Conservation (phyloP, 202 grass and related monocot species). For the Musa balbisiana region DNA sequence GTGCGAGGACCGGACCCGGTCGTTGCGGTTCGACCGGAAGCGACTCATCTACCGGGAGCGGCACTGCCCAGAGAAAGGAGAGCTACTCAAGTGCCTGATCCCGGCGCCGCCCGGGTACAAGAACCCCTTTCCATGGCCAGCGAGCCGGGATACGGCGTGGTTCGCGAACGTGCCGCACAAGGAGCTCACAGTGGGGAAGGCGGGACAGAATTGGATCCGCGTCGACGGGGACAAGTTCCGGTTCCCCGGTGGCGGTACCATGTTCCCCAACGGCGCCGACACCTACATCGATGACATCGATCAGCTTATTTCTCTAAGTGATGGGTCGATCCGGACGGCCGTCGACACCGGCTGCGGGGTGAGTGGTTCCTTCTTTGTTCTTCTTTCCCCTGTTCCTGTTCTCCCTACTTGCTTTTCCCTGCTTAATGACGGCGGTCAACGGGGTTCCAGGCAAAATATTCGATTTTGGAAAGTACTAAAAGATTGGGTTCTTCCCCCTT, state of each 20-base stretch:
- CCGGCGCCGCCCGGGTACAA: conserved; percentile 62
- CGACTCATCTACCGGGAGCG: conserved; percentile 76
- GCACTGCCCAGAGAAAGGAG: conserved; percentile 51
- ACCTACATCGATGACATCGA: conserved; percentile 81
- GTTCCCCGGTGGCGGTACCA: conserved; percentile 86
- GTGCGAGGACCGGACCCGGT: conserved; percentile 79
- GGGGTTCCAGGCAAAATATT: neutral
- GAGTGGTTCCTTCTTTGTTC: neutral
- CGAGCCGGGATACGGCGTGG: conserved; percentile 68
- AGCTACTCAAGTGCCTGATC: conserved; percentile 64
- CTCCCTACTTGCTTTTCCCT: neutral
- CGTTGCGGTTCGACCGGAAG: conserved; percentile 61
- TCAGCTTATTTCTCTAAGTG: conserved; percentile 54
- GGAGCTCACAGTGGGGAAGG: conserved; percentile 95
- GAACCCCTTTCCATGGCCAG: conserved; percentile 71
- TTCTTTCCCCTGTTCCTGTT: neutral
- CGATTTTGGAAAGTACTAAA: neutral
- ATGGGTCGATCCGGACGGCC: conserved; percentile 70
- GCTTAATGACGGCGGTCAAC: neutral
- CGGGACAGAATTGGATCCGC: conserved; percentile 93
- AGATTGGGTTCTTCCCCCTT: neutral
- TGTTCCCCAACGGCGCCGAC: conserved; percentile 89
- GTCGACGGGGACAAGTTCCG: conserved; percentile 82
- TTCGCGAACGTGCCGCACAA: conserved; percentile 96
- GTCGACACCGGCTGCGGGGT: conserved; percentile 94